Base-by-base conservation (phyloP, 2,329 filamentous ascomycete genomes). In the Geosmithia putterillii region DNA sequence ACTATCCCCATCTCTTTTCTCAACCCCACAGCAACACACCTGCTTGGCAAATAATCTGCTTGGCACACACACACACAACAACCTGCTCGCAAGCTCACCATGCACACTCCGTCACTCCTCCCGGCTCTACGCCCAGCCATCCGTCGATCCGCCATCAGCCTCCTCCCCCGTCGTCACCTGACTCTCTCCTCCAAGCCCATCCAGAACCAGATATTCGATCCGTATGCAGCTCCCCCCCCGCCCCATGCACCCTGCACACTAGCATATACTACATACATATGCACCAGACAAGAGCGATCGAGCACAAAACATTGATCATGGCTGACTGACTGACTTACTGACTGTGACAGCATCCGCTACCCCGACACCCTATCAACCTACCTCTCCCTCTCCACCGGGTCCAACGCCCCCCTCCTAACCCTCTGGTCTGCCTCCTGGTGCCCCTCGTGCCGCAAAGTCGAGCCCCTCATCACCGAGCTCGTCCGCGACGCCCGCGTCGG, bases 401-500 rank as follows among this genome's bases (percentile, higher is more conserved):
- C 73, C 6, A 64, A 69, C 38, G 67, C 59, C 3, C 75, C 76
- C 2, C 67, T 79, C n/a, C 53, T 80, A 44, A 78, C 74, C 2
- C 60, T 79, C 36, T 81, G 75, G 76, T 76, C 74, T 0, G 66
- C 75, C 1, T 72, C 71, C 7, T 79, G 69, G 61, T 79, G 76
- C 55, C 58, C 67, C 4, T 71, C 73, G 15, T 79, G 76, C 56
- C 65, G 63, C 39, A 55, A 58, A 25, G 64, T 79, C 20, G 59
- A 61, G 4, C 75, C 75, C 4, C 56, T 76, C 10, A 42, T 79
- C 6, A 54, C 54, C 12, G 60, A 64, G 10, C 62, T 79, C 25
- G 55, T 80, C 12, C 59, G 64, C 9, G 61, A 77, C 23, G 55
- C 79, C 39, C 70, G 71, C 41, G 62, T 72, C 3, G 74, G 74